These are phyloP conservation scores for Emericellopsis atlantica DNA, from an alignment of 2,329 filamentous ascomycete species.

Conservation along the genomic window DNA sequence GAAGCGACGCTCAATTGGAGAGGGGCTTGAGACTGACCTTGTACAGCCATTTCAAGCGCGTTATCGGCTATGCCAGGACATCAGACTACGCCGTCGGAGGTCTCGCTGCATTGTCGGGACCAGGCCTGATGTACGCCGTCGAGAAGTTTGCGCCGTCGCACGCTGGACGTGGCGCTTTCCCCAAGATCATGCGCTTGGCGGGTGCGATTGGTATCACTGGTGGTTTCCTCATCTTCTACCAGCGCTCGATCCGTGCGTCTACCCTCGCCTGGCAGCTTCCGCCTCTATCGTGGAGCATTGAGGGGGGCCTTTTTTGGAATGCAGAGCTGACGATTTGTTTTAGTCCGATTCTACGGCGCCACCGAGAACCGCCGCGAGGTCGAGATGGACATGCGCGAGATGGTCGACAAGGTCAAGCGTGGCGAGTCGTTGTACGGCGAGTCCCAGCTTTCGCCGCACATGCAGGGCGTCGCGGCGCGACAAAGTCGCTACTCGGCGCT, in stretches of 20 bases:
- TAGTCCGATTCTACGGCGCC: constrained; percentile 93
- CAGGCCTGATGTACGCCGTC: constrained; percentile 62
- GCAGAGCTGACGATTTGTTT: background rate
- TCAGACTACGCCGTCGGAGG: constrained; percentile 70
- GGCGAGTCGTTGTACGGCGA: constrained; percentile 83
- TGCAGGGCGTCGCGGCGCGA: constrained; percentile 84
- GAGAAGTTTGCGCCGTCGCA: constrained; percentile 79
- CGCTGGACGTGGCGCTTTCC: constrained; percentile 71
- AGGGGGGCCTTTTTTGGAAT: background rate
- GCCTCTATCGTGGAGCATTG: background rate
- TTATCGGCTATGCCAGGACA: constrained; percentile 72
- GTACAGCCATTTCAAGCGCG: constrained; percentile 76
- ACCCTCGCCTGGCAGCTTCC: background rate
- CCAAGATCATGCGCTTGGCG: constrained; percentile 68
- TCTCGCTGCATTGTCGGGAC: constrained; percentile 57
- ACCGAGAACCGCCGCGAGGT: constrained; percentile 85
- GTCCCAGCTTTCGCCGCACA: constrained; percentile 66
- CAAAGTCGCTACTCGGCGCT: constrained; percentile 87
- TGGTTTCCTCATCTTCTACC: constrained; percentile 77
- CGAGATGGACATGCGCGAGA: constrained; percentile 95
- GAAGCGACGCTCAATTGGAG: background rate
- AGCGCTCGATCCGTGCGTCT: constrained; percentile 65
- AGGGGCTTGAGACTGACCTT: constrained; percentile 10
- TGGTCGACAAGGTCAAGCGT: constrained; percentile 91
- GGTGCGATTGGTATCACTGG: constrained; percentile 61